phyloP scores from a whole-genome alignment of 2,329 filamentous ascomycete genomes.

The Rhinocladiella similis region DNA sequence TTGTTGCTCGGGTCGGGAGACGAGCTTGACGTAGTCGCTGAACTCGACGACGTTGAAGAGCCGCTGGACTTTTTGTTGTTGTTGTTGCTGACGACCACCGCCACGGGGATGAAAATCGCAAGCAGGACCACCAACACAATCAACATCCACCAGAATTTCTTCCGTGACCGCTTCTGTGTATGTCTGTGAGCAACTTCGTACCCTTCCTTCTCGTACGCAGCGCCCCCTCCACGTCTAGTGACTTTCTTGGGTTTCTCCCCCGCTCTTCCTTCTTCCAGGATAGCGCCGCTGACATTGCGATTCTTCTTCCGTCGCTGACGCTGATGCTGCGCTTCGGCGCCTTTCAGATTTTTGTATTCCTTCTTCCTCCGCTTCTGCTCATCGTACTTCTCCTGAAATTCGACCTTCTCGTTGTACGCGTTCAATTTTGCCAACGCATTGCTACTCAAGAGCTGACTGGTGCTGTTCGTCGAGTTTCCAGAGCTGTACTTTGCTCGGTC shows the following conservation, averaged over 20 bases:
- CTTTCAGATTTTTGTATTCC: constrained; percentile 32
- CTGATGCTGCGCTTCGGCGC: constrained; percentile 35
- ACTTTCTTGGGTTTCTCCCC: constrained; percentile 44
- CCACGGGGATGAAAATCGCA: constrained; percentile 67
- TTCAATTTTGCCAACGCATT: constrained; percentile 68
- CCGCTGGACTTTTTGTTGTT: constrained; percentile 44
- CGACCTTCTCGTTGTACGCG: constrained; percentile 59
- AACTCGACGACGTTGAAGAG: constrained; percentile 36
- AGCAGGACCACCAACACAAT: constrained; percentile 54
- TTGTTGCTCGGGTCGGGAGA: constrained; percentile 45
- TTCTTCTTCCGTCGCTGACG: constrained; percentile 51
- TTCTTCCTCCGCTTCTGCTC: constrained; percentile 39
- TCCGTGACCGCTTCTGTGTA: constrained; percentile 41
- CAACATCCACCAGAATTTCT: constrained; percentile 57
- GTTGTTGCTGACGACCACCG: constrained; percentile 66
- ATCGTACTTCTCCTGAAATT: constrained; percentile 46
- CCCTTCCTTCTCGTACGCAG: constrained; percentile 38
- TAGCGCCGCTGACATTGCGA: constrained; percentile 68
- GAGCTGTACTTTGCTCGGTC: constrained; percentile 37
- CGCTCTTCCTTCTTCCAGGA: constrained; percentile 65
- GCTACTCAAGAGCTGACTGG: constrained; percentile 44
- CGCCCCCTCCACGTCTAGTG: constrained; percentile 53
- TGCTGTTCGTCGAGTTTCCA: constrained; percentile 44
- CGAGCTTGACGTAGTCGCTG: constrained; percentile 19
- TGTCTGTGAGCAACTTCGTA: constrained; percentile 20